Percentiles rank a stretch among this genome's conserved stretches.
Evolutionary conservation across 2,329 filamentous ascomycete species (phyloP).

Genomic region (Neopestalotiopsis clavispora): DNA sequence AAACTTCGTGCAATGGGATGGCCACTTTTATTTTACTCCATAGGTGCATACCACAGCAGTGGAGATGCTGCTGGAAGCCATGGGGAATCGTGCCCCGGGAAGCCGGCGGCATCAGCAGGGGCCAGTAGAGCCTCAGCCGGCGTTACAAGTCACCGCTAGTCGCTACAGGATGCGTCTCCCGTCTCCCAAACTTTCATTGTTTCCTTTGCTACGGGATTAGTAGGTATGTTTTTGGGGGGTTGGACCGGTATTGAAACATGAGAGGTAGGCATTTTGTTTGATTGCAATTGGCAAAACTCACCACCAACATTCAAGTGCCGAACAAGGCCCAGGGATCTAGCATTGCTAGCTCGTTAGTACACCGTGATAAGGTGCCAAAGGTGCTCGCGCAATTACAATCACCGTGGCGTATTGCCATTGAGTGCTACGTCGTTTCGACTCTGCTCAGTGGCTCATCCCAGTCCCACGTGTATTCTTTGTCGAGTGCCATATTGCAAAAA

Average conservation of each 20-base stretch:
- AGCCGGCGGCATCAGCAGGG: not conserved
- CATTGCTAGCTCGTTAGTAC: too few species aligned
- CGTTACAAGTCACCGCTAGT: slow-evolving; percentile 1
- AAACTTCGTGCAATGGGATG: not conserved
- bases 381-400: not conserved
- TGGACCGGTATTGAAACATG: not conserved
- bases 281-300: not conserved
- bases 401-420: not conserved
- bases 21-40: not conserved
- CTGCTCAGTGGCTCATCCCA: not conserved
- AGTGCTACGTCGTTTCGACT: not conserved
- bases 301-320: not conserved
- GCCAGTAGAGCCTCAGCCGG: not conserved
- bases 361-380: too few species aligned
- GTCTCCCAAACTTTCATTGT: not conserved
- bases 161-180: not conserved
- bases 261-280: not conserved
- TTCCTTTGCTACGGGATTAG: not conserved
- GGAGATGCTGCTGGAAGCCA: not conserved
- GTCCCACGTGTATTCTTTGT: not conserved
- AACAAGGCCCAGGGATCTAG: not conserved
- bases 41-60: not conserved
- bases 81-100: not conserved
- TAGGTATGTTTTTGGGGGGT: too few species aligned
- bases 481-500: not conserved